These are phyloP conservation scores for Harrya chromipes DNA, from an alignment of 768 basidiomycete genomes.

Conservation along the genomic window DNA sequence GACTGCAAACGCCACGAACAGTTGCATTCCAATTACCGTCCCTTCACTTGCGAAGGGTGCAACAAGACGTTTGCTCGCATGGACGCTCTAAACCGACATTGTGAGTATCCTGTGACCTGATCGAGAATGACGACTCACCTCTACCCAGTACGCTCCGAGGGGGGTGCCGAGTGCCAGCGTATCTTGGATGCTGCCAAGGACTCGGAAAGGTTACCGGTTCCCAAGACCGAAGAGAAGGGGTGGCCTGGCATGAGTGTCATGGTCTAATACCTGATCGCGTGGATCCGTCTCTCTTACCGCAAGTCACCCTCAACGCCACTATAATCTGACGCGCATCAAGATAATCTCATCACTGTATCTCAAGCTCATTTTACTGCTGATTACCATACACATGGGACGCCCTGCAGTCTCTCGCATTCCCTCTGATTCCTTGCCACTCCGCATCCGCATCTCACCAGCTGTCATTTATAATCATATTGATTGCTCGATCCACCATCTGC, in stretches of 20 bases:
- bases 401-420: conserved; percentile 24
- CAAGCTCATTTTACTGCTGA: conserved; percentile 9
- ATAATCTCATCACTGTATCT: conserved; percentile 20
- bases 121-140: background rate
- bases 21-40: conserved; percentile 87
- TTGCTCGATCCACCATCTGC: conserved; percentile 13
- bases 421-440: conserved; percentile 1
- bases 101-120: conserved; percentile 46
- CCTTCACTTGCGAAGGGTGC: conserved; percentile 92
- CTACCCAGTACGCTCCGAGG: conserved; percentile 68
- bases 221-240: conserved; percentile 33
- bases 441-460: background rate
- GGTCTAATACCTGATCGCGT: conserved; percentile 23
- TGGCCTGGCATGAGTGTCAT: conserved; percentile 33
- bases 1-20: conserved; percentile 97
- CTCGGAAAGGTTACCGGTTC: conserved; percentile 16
- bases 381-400: conserved; percentile 30
- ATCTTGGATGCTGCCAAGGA: conserved; percentile 36
- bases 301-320: conserved; percentile 15
- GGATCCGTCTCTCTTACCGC: conserved; percentile 10
- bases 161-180: conserved; percentile 70
- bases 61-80: conserved; percentile 90
- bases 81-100: conserved; percentile 91
- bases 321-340: conserved; percentile 26
- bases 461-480: conserved; percentile 28